Conservation (phyloP, 306 rosid genomes). For the Castanopsis chinensis region DNA sequence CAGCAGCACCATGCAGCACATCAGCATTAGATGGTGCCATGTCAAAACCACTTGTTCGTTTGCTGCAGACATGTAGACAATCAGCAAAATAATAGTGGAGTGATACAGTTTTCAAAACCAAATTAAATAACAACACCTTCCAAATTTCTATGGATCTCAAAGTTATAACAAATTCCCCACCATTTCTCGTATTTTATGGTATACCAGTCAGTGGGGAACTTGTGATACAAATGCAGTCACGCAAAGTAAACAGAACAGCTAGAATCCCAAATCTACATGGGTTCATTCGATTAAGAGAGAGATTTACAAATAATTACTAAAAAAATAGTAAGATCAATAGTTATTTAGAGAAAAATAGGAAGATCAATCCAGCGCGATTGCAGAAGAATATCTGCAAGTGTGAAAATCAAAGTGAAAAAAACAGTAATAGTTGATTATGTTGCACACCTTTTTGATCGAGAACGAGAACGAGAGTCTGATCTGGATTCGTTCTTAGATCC, state of each 20-base stretch:
- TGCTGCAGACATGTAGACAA: constrained; percentile 40
- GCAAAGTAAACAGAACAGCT: too few species aligned
- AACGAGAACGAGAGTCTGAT: constrained; percentile 56
- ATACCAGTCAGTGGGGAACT: too few species aligned
- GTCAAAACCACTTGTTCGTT: constrained; percentile 72
- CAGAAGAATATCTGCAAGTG: constrained; percentile 12
- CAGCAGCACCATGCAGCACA: constrained; percentile 29
- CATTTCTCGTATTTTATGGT: too few species aligned
- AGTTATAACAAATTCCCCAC: background rate
- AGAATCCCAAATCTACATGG: too few species aligned
- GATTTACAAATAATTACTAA: too few species aligned
- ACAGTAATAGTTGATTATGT: background rate
- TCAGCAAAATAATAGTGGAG: constrained; percentile 14
- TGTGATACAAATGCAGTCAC: too few species aligned
- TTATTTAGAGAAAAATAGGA: background rate
- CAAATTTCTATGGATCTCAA: constrained; percentile 4
- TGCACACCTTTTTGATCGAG: constrained; percentile 49
- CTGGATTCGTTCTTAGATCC: constrained; percentile 48
- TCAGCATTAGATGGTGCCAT: constrained; percentile 59
- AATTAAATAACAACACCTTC: constrained; percentile 5
- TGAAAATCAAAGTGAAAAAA: constrained; percentile 10
- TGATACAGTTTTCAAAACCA: constrained; percentile 3
- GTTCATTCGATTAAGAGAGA: too few species aligned
- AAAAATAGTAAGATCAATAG: too few species aligned
- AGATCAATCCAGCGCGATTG: background rate